These are phyloP conservation scores for Fusarium sp. DNA, from an alignment of 2,329 filamentous ascomycete species.

Conservation along the genomic window DNA sequence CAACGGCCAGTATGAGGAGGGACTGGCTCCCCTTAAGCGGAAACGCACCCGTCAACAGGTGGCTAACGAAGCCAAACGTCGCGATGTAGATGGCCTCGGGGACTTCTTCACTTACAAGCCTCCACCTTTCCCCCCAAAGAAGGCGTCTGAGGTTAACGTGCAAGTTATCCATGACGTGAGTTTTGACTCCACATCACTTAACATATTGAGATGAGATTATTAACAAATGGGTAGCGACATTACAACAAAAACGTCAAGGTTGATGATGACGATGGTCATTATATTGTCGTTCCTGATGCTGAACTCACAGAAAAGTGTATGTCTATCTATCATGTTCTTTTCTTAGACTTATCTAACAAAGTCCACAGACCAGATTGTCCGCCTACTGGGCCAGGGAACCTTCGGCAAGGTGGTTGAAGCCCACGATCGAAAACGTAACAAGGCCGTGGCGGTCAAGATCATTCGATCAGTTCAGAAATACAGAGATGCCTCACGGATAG, in stretches of 20 bases:
- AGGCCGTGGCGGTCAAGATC: slow-evolving; percentile 93
- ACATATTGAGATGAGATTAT: neutral
- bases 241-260: slow-evolving; percentile 75
- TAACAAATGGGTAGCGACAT: slow-evolving; percentile 43
- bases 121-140: slow-evolving; percentile 87
- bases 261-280: slow-evolving; percentile 97
- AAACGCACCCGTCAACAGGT: slow-evolving; percentile 87
- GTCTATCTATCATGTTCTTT: slow-evolving; percentile 49
- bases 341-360: slow-evolving; percentile 32
- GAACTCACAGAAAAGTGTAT: slow-evolving; percentile 89
- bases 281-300: slow-evolving; percentile 89
- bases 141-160: slow-evolving; percentile 81
- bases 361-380: slow-evolving; percentile 81
- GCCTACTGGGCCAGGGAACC: slow-evolving; percentile 93
- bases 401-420: slow-evolving; percentile 99
- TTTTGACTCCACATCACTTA: slow-evolving; percentile 34
- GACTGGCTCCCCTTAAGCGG: slow-evolving; percentile 82
- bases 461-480: slow-evolving; percentile 99
- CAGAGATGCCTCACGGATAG: slow-evolving; percentile 93
- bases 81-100: slow-evolving; percentile 75
- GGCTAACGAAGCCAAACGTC: slow-evolving; percentile 83
- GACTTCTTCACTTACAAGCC: slow-evolving; percentile 86
- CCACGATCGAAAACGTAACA: slow-evolving; percentile 79
- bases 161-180: slow-evolving; percentile 72
- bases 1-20: slow-evolving; percentile 71